Base-by-base conservation (phyloP, 2,329 filamentous ascomycete genomes). In the Verticillium isaacii region DNA sequence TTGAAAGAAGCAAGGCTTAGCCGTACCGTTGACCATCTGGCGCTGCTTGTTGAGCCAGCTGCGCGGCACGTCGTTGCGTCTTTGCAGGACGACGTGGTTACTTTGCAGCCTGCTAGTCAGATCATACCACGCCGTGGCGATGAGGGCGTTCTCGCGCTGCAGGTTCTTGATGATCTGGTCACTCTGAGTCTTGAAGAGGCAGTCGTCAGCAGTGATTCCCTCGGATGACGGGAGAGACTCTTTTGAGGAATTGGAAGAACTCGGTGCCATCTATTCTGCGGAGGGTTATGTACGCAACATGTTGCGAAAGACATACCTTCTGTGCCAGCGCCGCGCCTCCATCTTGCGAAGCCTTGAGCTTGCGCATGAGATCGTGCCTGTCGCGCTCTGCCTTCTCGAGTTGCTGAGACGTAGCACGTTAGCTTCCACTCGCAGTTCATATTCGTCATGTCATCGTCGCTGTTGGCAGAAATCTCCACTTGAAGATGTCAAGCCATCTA, bases 1-100 rank as follows among this genome's bases (percentile, higher is more conserved):
- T 50, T 50, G n/a, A 9, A 37, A 68, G 50, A 50, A 50, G 45
- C 45, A 50, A 37, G 37, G 32, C 12, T n/a, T 41, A 23, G 14
- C 32, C 78, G 68, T 60, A 85, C 81, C 82, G 74, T 88, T 88
- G 67, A 89, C 85, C 79, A 88, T 81, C 71, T 87, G 85, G 72
- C 91, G 85, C 81, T 95, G 91, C 80, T 91, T 93, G 70, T 91
- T 91, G 68, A 96, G 77, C 90, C 91, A 96, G 76, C 90, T 93
- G 75, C 87, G 89, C 15, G 91, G 89, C 67, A 85, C 84, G 68
- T 94, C 90, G 68, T 86, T 86, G 67, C 90, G 83, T 66, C 92
- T 81, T 71, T 93, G 89, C 65, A 96, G 77, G 60, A 91, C 86
- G 52, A 94, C 89, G 65, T 91, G 90, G 73, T 93, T 94, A 77